phyloP scores from a whole-genome alignment of 78 protist genomes.

The slime mould (Dictyostelium discoideum) region dicty_2.7 NC_007091.3:429001-429500 shows the following conservation, averaged over 20 bases:
- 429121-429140: conserved; percentile 16
- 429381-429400: too few relatives aligned
- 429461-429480: too few relatives aligned
- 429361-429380: too few relatives aligned
- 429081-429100: conserved; percentile 31
- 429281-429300: not conserved
- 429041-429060: not conserved
- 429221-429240: not conserved
- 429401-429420: not conserved
- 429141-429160: not conserved
- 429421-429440: too few relatives aligned
- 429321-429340: too few relatives aligned
- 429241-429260: not conserved
- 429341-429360: too few relatives aligned
- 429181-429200: not conserved
- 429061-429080: conserved; percentile 26
- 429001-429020: not conserved
- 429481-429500: not conserved
- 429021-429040: not conserved
- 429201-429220: not conserved
- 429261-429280: not conserved
- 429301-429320: not conserved
- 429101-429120: conserved; percentile 31
- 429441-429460: too few relatives aligned
- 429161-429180: not conserved